Percentiles rank a stretch among this genome's conserved stretches.
Conservation (phyloP, 179 eudicot genomes). For the Patellifolia procumbens region DNA sequence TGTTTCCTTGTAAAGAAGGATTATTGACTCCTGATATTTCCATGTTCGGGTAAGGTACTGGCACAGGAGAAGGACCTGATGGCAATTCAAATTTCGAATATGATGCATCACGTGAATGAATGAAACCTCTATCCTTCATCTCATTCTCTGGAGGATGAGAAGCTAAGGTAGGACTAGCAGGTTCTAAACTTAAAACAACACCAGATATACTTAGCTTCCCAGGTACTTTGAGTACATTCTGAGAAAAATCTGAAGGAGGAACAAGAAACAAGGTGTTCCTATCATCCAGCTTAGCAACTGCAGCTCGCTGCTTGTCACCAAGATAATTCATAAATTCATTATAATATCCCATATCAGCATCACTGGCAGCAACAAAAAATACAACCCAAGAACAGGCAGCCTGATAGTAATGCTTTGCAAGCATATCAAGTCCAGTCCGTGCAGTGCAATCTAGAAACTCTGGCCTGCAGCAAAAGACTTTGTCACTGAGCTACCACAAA, state of each 20-base stretch:
- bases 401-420: slow-evolving; percentile 82
- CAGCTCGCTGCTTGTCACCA: slow-evolving; percentile 78
- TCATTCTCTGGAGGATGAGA: slow-evolving; percentile 40
- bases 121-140: slow-evolving; percentile 30
- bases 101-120: slow-evolving; percentile 35
- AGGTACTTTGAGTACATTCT: slow-evolving; percentile 77
- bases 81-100: slow-evolving; percentile 42
- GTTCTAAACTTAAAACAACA: slow-evolving; percentile 66
- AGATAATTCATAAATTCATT: slow-evolving; percentile 83
- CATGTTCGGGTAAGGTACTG: slow-evolving; percentile 31
- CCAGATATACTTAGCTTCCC: slow-evolving; percentile 89
- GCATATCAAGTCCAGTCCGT: slow-evolving; percentile 85
- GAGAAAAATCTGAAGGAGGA: slow-evolving; percentile 90
- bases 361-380: slow-evolving; percentile 75
- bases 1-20: slow-evolving; percentile 26
- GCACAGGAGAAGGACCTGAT: slow-evolving; percentile 37
- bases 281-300: slow-evolving; percentile 80
- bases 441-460: slow-evolving; percentile 81
- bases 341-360: slow-evolving; percentile 70
- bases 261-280: slow-evolving; percentile 71
- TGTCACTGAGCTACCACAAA: not conserved
- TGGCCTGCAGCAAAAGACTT: slow-evolving; percentile 58
- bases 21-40: slow-evolving; percentile 39
- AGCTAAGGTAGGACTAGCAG: slow-evolving; percentile 42
- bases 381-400: slow-evolving; percentile 75